Evolutionary conservation across 1,284 basidiomycete species (phyloP), one percentile per base, ranked within the genome.

Genomic region (Cerioporus squamosus): DNA sequence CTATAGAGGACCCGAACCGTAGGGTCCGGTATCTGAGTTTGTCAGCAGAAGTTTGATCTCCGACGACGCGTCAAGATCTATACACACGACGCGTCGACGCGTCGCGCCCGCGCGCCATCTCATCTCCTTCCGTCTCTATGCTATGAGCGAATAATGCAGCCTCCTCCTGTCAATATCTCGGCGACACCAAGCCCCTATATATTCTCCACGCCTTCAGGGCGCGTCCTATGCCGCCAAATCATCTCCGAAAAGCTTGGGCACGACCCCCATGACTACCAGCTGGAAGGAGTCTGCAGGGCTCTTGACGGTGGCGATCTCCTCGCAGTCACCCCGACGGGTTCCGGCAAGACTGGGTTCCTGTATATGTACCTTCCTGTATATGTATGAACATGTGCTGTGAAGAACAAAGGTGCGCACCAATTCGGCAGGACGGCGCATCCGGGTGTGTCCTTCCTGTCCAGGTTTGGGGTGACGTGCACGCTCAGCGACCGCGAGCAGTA

Each of bases 251-350:
- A 2, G 9, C 26, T 51, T 3, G n/a, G 17, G 14, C 44, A 29
- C 24, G 23, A 33, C 1, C 54, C 54, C 1, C 54, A 55, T 18
- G 48, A 50, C 47, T 55, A 55, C n/a, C 54, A 55, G 20, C 47
- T 55, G 5, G 48, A 55, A 1, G 48, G 47, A 17, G 33, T 55
- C 17, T 55, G 54, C 33, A 24, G 39, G 6, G 10, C n/a, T 10
- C 23, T 55, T 17, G 54, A 55, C 33, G 31, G 43, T 17, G 36
- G 10, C 7, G 36, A 55, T 23, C 43, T 55, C 3, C n/a, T 51
- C 9, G 54, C 43, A 3, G 24, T 55, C 14, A 18, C 26, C 12
- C 36, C 53, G 2, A 49, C 46, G 10, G 46, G 46, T 2, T 18
- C 46, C 2, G 53, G 46, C 20, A 55, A 26, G 26, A 26, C 26